A percentile compares a stretch with the other conserved stretches of the same genome.
Evolutionary conservation across 1,284 basidiomycete genomes (phyloP).

Genomic region (Gomphus bonarii): DNA sequence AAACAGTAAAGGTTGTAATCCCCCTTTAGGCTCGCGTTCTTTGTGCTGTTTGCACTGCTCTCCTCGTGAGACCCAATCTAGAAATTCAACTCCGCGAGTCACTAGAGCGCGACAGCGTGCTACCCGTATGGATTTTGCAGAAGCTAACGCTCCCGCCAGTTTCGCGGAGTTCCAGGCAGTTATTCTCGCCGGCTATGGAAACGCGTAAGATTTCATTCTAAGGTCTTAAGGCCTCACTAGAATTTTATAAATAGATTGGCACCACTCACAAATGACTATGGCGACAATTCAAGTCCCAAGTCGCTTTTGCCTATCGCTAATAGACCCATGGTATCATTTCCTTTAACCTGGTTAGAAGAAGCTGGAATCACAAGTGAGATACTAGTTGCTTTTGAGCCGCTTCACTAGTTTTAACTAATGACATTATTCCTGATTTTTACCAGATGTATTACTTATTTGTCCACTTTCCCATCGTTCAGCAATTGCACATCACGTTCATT

Average conservation of each 20-base stretch:
- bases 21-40: background rate
- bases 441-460: conserved; percentile 81
- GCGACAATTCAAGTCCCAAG: conserved; percentile 72
- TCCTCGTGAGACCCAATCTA: too few species aligned
- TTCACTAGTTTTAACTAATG: background rate
- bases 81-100: background rate
- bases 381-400: conserved; percentile 2
- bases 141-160: conserved; percentile 13
- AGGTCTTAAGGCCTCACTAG: background rate
- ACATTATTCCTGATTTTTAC: conserved; percentile 1
- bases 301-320: conserved; percentile 83
- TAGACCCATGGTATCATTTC: conserved; percentile 78
- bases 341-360: conserved; percentile 78
- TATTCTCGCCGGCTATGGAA: conserved; percentile 78
- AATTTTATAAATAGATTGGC: conserved; percentile 37
- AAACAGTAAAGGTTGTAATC: background rate
- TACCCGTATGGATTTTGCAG: conserved; percentile 7
- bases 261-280: conserved; percentile 63
- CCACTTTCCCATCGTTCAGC: conserved; percentile 63
- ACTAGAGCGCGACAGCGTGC: background rate
- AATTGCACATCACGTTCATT: conserved; percentile 75
- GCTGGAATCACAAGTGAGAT: conserved; percentile 71
- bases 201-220: conserved; percentile 47
- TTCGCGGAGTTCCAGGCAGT: conserved; percentile 69
- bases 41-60: background rate